Conservation (phyloP, 2,329 filamentous ascomycete genomes). For the Xylaria sp. region DNA sequence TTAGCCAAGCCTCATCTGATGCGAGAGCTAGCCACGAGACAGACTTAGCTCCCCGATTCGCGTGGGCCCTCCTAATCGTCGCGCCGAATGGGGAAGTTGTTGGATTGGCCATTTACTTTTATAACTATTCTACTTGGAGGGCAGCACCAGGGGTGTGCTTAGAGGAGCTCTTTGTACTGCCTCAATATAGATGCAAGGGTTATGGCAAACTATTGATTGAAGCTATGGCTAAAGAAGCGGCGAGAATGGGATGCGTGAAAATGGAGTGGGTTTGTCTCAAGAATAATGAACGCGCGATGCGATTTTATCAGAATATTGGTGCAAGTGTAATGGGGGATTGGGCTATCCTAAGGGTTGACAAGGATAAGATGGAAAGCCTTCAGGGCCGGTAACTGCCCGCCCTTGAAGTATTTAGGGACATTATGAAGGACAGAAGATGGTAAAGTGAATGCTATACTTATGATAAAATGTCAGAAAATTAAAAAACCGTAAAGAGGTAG, state of each 20-base stretch:
- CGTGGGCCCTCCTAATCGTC: background rate
- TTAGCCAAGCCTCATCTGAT: background rate
- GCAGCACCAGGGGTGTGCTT: background rate
- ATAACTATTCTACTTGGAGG: background rate
- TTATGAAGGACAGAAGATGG: background rate
- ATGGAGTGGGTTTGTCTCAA: background rate
- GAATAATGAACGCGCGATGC: background rate
- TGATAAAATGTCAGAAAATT: no score
- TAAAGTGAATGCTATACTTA: background rate
- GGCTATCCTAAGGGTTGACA: background rate
- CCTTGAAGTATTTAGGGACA: background rate
- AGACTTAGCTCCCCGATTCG: background rate
- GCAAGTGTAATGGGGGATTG: background rate
- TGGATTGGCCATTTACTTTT: background rate
- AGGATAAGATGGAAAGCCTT: background rate
- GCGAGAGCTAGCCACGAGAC: background rate
- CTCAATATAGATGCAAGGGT: background rate
- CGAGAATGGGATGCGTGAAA: background rate
- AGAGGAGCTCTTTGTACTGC: background rate
- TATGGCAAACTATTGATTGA: background rate
- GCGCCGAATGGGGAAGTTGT: background rate
- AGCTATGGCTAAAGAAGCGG: background rate
- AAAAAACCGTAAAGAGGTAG: no score
- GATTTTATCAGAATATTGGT: background rate
- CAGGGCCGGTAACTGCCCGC: background rate